These are phyloP conservation scores for Talaromyces sp. DNA, from an alignment of 2,329 filamentous ascomycete species.

Conservation along the genomic window DNA sequence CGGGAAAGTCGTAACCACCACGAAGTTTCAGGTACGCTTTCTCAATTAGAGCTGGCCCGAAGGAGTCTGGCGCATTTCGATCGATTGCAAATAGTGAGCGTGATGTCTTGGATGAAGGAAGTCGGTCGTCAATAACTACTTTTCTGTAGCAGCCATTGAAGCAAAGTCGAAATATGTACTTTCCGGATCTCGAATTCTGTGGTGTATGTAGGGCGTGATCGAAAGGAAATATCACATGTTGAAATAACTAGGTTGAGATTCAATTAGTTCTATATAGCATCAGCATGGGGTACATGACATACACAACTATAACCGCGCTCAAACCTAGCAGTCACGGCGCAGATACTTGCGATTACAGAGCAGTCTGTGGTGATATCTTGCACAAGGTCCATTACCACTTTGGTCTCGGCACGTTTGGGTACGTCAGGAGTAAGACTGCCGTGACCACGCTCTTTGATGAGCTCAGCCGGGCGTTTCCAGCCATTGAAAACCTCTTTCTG, in stretches of 20 bases:
- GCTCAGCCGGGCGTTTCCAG: slow-evolving; percentile 73
- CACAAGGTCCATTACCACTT: slow-evolving; percentile 68
- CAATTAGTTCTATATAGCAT: neutral
- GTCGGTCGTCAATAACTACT: slow-evolving; percentile 81
- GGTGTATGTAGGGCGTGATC: slow-evolving; percentile 56
- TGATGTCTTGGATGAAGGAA: slow-evolving; percentile 68
- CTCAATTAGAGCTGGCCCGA: slow-evolving; percentile 91
- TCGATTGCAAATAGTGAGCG: slow-evolving; percentile 84
- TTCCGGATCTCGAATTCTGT: slow-evolving; percentile 67
- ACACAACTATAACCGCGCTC: slow-evolving; percentile 66
- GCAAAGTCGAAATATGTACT: slow-evolving; percentile 86
- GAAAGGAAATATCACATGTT: slow-evolving; percentile 70
- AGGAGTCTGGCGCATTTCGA: slow-evolving; percentile 68
- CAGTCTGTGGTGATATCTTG: slow-evolving; percentile 96
- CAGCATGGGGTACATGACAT: slow-evolving; percentile 22
- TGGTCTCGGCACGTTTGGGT: slow-evolving; percentile 50
- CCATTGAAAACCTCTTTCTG: slow-evolving; percentile 73
- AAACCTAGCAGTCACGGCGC: slow-evolving; percentile 67
- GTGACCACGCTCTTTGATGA: slow-evolving; percentile 46
- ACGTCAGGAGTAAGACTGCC: slow-evolving; percentile 27
- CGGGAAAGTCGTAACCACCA: slow-evolving; percentile 95
- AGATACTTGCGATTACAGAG: slow-evolving; percentile 92
- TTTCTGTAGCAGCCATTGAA: slow-evolving; percentile 92
- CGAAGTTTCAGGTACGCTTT: slow-evolving; percentile 95
- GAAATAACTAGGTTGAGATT: slow-evolving; percentile 54